Conservation (phyloP, 2,329 filamentous ascomycete genomes). For the Colletotrichum sojae region DNA sequence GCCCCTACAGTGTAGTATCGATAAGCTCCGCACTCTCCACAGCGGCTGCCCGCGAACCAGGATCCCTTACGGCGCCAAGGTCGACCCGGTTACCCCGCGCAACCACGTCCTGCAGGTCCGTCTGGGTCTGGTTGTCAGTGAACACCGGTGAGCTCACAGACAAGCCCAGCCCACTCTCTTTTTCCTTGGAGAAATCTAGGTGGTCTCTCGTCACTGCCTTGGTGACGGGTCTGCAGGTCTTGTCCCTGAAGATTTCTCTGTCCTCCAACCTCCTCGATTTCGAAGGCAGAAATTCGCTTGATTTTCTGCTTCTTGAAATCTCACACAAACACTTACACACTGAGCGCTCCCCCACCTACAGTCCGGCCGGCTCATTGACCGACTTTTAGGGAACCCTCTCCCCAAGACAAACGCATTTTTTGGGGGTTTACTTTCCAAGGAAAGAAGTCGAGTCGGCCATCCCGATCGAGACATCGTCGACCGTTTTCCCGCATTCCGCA, state of each 20-base stretch:
- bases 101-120: conserved; percentile 35
- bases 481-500: conserved; percentile 25
- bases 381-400: conserved; percentile 20
- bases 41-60: conserved; percentile 16
- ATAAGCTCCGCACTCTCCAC: conserved; percentile 19
- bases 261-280: conserved; percentile 13
- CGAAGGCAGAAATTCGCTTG: conserved; percentile 4
- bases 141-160: conserved; percentile 34
- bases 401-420: conserved; percentile 33
- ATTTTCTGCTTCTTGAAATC: conserved; percentile 20
- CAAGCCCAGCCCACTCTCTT: conserved; percentile 25
- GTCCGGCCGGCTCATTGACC: conserved; percentile 32
- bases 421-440: conserved; percentile 11
- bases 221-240: conserved; percentile 25
- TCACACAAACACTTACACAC: conserved; percentile 18
- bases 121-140: conserved; percentile 25
- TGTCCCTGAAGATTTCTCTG: conserved; percentile 16
- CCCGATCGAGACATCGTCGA: conserved; percentile 13
- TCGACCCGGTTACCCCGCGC: conserved; percentile 42
- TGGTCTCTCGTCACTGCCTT: conserved; percentile 5
- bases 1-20: no score
- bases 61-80: conserved; percentile 18
- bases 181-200: conserved; percentile 15
- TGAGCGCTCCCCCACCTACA: conserved; percentile 23
- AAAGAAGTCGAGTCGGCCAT: conserved; percentile 18